Conservation (phyloP, 1,284 basidiomycete species). For the Porogramme epimiltina region DNA sequence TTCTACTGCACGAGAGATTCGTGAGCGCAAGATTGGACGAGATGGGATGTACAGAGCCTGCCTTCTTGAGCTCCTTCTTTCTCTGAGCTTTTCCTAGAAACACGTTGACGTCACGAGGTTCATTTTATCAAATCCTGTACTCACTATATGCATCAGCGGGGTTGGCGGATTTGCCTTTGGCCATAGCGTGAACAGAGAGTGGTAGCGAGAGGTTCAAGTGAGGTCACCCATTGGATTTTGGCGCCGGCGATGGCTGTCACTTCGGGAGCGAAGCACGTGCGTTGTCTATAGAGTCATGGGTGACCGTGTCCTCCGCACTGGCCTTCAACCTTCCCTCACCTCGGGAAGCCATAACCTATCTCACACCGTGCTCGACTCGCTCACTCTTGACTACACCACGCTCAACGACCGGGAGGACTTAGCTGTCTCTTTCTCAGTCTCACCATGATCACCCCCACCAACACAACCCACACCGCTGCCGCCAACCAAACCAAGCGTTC, state of each 20-base stretch:
- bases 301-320: constrained; percentile 11
- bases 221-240: background rate
- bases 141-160: constrained; percentile 84
- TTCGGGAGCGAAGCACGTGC: constrained; percentile 32
- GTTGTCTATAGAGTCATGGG: constrained; percentile 31
- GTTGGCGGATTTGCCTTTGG: constrained; percentile 80
- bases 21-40: constrained; percentile 8
- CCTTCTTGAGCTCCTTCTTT: constrained; percentile 92
- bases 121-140: constrained; percentile 22
- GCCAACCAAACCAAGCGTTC: constrained; percentile 48
- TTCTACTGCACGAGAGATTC: constrained; percentile 66
- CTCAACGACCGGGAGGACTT: constrained; percentile 29
- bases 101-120: constrained; percentile 1
- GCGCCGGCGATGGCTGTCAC: background rate
- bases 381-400: background rate
- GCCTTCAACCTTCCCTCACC: constrained; percentile 27
- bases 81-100: constrained; percentile 78
- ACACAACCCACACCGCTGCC: constrained; percentile 29
- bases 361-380: background rate
- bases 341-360: constrained; percentile 23
- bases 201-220: background rate
- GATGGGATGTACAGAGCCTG: constrained; percentile 28
- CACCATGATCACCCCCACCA: constrained; percentile 34
- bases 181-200: constrained; percentile 49
- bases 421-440: constrained; percentile 27